Base-by-base conservation (phyloP, 2,329 filamentous ascomycete species). In the Beauveria brongniartii region DNA sequence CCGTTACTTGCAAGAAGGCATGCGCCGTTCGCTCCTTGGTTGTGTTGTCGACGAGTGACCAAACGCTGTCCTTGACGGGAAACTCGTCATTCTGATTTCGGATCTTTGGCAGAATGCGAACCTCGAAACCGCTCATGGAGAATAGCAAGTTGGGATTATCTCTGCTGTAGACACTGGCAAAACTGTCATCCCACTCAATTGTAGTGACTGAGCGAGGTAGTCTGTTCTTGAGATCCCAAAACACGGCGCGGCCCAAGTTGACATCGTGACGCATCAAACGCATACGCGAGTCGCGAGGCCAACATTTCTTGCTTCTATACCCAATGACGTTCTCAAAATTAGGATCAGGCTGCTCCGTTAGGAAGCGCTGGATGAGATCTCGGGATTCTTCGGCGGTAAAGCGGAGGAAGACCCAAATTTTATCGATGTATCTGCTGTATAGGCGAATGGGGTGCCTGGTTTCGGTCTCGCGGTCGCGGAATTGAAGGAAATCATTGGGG, bases 311-410 rank as follows among this genome's bases (percentile, higher is more conserved):
- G 77, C 96, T 99, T 79, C 91, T 92, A 75, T 97, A 99, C 0
- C 94, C 94, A 68, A 99, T 97, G 47, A 99, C 94, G 65, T 99
- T 99, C 73, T 99, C 94, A 66, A 99, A 99, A 71, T 99, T 99
- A 2, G 94, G 94, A 73, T 99, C 95, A 0, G 94, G 94, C 70
- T 99, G 93, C 72, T 99, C 95, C 0, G 95, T 99, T 67, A 99
- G 80, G 81, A 97, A 99, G 10, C 94, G 89, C 73, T 99, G 94
- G 62, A 99, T 99, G 52, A 99, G 80, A 69, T 99, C 94, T 63
- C 94, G 83, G 3, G 93, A 96, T 70, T 99, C 94, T 51, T 99
- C 94, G 0, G 92, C 92, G 3, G 84, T 88, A 73, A 99, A 99
- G 57, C 94, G 84, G 72, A 97, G 85, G 79, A 97, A 96, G 5